These are phyloP conservation scores for Pyrenophora teres DNA, from an alignment of 2,329 filamentous ascomycete species.

Conservation along the genomic window DNA sequence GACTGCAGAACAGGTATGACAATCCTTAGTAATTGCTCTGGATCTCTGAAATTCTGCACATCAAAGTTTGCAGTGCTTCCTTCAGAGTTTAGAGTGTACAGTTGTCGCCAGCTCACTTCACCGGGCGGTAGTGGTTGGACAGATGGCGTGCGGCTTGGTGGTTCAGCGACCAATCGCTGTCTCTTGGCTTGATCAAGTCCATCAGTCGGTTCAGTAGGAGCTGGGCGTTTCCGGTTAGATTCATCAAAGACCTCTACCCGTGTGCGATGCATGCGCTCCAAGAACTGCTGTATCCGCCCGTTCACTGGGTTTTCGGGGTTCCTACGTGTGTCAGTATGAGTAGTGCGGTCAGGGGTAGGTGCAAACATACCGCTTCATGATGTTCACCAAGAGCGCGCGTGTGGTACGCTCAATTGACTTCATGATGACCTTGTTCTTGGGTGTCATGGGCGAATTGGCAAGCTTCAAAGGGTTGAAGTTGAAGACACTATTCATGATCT, in stretches of 20 bases:
- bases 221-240: slow-evolving; percentile 73
- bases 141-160: slow-evolving; percentile 51
- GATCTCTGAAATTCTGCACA: slow-evolving; percentile 73
- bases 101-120: slow-evolving; percentile 76
- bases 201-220: slow-evolving; percentile 71
- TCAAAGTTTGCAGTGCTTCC: slow-evolving; percentile 78
- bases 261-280: slow-evolving; percentile 80
- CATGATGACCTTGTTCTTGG: slow-evolving; percentile 78
- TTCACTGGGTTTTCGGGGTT: slow-evolving; percentile 78
- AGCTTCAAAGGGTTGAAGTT: slow-evolving; percentile 90
- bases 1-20: slow-evolving; percentile 77
- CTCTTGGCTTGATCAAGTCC: slow-evolving; percentile 79
- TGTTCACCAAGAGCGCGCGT: slow-evolving; percentile 78
- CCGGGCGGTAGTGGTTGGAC: slow-evolving; percentile 76
- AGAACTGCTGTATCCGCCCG: slow-evolving; percentile 81
- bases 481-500: slow-evolving; percentile 82
- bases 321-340: slow-evolving; percentile 51
- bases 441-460: slow-evolving; percentile 75
- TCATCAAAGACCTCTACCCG: slow-evolving; percentile 82
- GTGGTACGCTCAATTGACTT: slow-evolving; percentile 96
- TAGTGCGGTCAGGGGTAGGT: not conserved
- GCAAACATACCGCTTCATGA: slow-evolving; percentile 70
- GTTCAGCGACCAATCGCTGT: slow-evolving; percentile 67
- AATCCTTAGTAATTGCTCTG: slow-evolving; percentile 77
- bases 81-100: slow-evolving; percentile 85